Base-by-base conservation (phyloP, 1,284 basidiomycete species). In the Leccinum variabile region DNA sequence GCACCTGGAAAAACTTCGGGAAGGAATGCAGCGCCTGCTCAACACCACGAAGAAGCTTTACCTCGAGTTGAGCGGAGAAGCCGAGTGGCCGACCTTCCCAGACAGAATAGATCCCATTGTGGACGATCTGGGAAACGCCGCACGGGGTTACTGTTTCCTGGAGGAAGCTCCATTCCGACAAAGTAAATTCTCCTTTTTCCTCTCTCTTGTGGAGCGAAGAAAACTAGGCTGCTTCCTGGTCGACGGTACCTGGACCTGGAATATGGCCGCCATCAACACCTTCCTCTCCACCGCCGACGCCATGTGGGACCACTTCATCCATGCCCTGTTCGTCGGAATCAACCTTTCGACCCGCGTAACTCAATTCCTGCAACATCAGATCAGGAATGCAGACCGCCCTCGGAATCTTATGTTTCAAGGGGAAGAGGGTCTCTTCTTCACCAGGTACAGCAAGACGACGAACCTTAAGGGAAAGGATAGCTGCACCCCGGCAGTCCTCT, bases 371-470 rank as follows among this genome's bases (percentile, higher is more conserved):
- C 46, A 63, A 6, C 9, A 5, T 5, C 64, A 65, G 56, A 16
- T 65, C 1, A 3, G 49, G 1, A 66, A 65, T 1, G 13, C 9
- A 0, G 64, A 65, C 25, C 13, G 56, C 8, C 25, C 46, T 4
- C 53, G 46, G 1, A 65, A 65, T 2, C 13, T 65, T 0, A 25
- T 63, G 2, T 49, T 65, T 3, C 64, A 66, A 11, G 64, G 60
- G 4, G 46, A 41, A 0, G 56, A 65, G 39, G 39, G 32, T 0
- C 16, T 63, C n/a, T 30, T 66, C 0, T 1, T 65, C 0, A 14
- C 33, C 0, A 33, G 56, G 6, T 63, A 65, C 16, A 66, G 64
- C 56, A 66, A 65, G 13, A 56, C 60, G 0, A 66, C 53, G 0
- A 18, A 59, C 18, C 10, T 28, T 1, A 56, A 46, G 13, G 63